A percentile compares a stretch with the other conserved stretches of the same genome.
Conservation (phyloP, 208 protist species). For the Wallacemonas sp. region DNA sequence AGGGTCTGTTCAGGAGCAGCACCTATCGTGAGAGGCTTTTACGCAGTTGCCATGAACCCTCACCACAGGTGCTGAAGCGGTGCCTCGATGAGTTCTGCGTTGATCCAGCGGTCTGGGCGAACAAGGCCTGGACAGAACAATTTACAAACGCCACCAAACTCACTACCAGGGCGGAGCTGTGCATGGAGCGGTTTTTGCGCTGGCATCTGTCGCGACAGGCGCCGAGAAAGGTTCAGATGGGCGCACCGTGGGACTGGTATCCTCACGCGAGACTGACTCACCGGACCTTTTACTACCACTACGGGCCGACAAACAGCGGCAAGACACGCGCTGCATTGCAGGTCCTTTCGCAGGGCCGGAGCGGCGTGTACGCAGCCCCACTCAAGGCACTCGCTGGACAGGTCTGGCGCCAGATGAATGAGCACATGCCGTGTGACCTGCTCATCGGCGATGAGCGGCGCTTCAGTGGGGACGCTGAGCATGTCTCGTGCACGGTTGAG, state of each 20-base stretch:
- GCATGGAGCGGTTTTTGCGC: constrained; percentile 44
- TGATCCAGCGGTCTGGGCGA: constrained; percentile 35
- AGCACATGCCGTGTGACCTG: constrained; percentile 86
- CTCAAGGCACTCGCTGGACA: constrained; percentile 94
- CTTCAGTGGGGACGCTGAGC: constrained; percentile 69
- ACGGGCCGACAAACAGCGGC: constrained; percentile 95
- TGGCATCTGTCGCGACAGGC: constrained; percentile 71
- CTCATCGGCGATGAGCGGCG: constrained; percentile 93
- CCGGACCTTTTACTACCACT: constrained; percentile 86
- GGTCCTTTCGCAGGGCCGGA: constrained; percentile 49
- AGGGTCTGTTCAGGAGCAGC: constrained; percentile 10
- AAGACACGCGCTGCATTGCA: constrained; percentile 93
- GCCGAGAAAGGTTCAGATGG: constrained; percentile 57
- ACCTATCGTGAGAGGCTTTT: neutral
- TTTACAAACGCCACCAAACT: constrained; percentile 22
- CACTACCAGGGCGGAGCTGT: constrained; percentile 25
- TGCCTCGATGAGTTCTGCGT: constrained; percentile 52
- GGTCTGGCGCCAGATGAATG: constrained; percentile 83
- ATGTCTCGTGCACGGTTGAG: constrained; percentile 91
- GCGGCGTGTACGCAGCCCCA: constrained; percentile 93
- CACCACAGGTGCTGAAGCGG: constrained; percentile 54
- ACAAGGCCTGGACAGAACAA: constrained; percentile 23
- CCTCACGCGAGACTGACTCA: constrained; percentile 70
- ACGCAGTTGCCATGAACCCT: constrained; percentile 46
- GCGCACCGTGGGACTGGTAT: constrained; percentile 84